A percentile compares a stretch with the other conserved stretches of the same genome.
Conservation (phyloP, 306 rosid species). For the Lithocarpus polystachyus region DNA sequence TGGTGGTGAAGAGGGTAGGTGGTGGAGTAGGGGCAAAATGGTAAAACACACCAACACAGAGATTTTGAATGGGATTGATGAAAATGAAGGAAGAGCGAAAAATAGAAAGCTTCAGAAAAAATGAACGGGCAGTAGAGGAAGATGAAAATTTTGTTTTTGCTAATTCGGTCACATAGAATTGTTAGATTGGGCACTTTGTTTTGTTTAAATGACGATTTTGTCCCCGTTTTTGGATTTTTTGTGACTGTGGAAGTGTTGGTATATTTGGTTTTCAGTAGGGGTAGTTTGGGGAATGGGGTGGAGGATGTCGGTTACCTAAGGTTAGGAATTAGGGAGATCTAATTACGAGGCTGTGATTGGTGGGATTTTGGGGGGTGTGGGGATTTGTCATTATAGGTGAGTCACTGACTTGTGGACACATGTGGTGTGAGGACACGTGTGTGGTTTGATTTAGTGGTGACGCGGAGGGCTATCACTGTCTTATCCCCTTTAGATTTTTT, state of each 20-base stretch:
- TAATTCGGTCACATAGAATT: too few species aligned
- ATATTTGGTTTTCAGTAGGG: not conserved
- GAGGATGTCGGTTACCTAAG: not conserved
- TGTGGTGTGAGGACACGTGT: conserved; percentile 23
- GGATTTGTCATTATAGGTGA: conserved; percentile 11
- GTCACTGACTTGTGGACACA: not conserved
- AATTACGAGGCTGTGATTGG: conserved; percentile 15
- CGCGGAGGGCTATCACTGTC: conserved; percentile 18
- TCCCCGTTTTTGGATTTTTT: too few species aligned
- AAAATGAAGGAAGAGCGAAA: not conserved
- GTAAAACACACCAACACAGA: conserved; percentile 17
- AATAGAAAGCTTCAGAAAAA: not conserved
- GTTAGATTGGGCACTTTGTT: too few species aligned
- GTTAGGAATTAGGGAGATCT: not conserved
- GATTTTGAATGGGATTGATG: not conserved
- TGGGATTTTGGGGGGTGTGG: not conserved
- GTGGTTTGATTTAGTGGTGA: not conserved
- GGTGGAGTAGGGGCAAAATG: conserved; percentile 19
- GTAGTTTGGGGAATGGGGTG: not conserved
- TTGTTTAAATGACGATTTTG: not conserved
- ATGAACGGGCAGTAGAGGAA: too few species aligned
- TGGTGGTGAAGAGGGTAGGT: conserved; percentile 33
- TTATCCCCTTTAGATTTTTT: conserved; percentile 4
- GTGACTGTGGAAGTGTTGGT: too few species aligned
- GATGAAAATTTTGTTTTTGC: too few species aligned